Base-by-base conservation (phyloP, 495 filamentous ascomycete genomes). In the Pyrenula aspistea region DNA sequence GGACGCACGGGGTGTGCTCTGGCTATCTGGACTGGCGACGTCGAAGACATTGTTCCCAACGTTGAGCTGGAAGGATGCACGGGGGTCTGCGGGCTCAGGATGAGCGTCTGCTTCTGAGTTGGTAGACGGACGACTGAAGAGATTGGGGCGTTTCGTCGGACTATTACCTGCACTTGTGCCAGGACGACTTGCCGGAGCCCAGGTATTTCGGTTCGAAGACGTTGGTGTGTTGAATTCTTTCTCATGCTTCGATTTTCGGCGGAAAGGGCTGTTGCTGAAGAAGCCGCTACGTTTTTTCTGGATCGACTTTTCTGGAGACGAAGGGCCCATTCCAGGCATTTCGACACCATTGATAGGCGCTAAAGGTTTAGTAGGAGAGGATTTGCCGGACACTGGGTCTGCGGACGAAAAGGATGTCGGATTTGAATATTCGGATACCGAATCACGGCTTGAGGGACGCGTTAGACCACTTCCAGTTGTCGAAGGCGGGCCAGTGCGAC, bases 31-130 rank as follows among this genome's bases (percentile, higher is more conserved):
- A 3, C 87, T 87, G n/a, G 88, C 87, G 8, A 99, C 91, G 62
- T 95, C 85, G 70, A 99, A 97, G 22, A 97, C 91, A 62, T 97
- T 99, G 63, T 89, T 86, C 8, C 94, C 94, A 19, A 99, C 81
- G 67, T 96, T 96, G n/a, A 99, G 77, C 51, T 95, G 92, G 64
- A 96, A 84, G 68, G 87, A 95, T 51, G 94, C 88, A 42, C 91
- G 81, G 31, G 94, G 91, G 67, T 96, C 92, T 24, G 92, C 90
- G 2, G 91, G 93, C 53, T 99, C 94, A 1, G 91, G 89, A 42
- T 42, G 31, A 8, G 31, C 15, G 19, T 52, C 50, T 20, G 19
- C 50, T 8, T 52, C 50, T 8, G 50, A 24, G 10, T 8, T 20
- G 22, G 8, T 24, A 10, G n/a, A 4, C 8, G n/a, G n/a, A 4